Evolutionary conservation across 2,329 filamentous ascomycete species (phyloP), one percentile per base, ranked within the genome.

Genomic region (Emmonsiellopsis sp.): DNA sequence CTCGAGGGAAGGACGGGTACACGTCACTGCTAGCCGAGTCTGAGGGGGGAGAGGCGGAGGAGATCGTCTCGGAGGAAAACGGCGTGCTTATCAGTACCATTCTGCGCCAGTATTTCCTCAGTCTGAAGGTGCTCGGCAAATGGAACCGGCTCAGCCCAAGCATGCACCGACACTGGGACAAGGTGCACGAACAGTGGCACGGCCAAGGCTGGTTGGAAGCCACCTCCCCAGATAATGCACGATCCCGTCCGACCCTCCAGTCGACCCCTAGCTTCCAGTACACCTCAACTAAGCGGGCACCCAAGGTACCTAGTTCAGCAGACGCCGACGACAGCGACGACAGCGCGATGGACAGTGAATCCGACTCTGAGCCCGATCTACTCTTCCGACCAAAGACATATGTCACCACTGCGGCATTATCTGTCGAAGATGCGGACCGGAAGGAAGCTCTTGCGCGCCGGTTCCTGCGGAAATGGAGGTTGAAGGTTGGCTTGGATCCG

Each of bases 71-170:
- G 32, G 89, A 95, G 63, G 90, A 96, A 66, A 91, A 87, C 60
- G 91, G 90, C 3, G 84, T 94, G 13, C 77, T 95, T 53, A 88
- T 95, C 62, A 90, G 86, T 48, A 88, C 87, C 64, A 84, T 96
- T 67, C 77, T 96, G 16, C 82, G 90, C 10, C 90, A 95, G 66
- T 95, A 95, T 70, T 95, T 95, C 70, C 86, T 95, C 79, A 87
- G 84, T 6, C 76, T 95, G 43, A 87, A 88, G 53, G 85, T 91
- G 1, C 73, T 95, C 30, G 87, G 89, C 15, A 82, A 82, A 62
- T 95, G 90, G 90, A 83, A 81, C 55, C 78, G 83, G 54, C 87
- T 87, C 74, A 80, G 84, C 11, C 74, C 78, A 1, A 78, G 76
- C 55, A 75, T 88, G 64, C 73, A 77, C 13, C 70, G 74, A 1